phyloP scores from a whole-genome alignment of 306 rosid species.

The Luffa aegyptiaca region DNA sequence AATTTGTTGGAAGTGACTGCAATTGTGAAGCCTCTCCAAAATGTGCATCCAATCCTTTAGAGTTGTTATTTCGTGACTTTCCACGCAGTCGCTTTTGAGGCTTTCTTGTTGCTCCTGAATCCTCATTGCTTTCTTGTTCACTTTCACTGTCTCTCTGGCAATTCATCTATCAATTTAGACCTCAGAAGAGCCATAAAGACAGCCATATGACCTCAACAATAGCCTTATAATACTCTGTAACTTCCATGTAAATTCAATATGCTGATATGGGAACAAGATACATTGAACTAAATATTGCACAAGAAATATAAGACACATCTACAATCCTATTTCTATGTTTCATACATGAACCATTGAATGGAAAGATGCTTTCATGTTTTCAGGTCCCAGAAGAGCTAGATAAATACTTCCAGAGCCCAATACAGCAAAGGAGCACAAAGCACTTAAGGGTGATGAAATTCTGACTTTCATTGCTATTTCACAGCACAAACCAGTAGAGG shows the following conservation, averaged over 20 bases:
- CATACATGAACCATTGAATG: background rate
- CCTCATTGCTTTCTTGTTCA: slow-evolving; percentile 63
- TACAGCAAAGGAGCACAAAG: background rate
- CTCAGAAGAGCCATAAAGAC: slow-evolving; percentile 5
- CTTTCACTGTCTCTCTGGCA: slow-evolving; percentile 88
- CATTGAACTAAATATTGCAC: background rate
- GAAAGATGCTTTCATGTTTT: background rate
- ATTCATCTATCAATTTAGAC: slow-evolving; percentile 22
- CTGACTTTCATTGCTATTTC: background rate
- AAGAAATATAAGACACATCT: background rate
- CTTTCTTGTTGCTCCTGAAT: slow-evolving; percentile 38
- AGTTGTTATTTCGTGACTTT: slow-evolving; percentile 30
- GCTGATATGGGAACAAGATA: background rate
- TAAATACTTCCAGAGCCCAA: background rate
- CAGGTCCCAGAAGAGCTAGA: background rate
- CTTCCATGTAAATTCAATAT: background rate
- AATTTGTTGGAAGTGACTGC: slow-evolving; percentile 48
- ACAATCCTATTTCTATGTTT: background rate
- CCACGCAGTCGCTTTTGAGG: slow-evolving; percentile 51
- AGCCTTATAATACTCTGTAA: background rate
- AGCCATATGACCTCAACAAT: background rate
- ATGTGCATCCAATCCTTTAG: slow-evolving; percentile 43
- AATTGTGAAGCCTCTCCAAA: slow-evolving; percentile 54
- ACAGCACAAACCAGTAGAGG: background rate
- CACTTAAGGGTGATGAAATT: background rate